phyloP scores from a whole-genome alignment of 2,329 filamentous ascomycete genomes.

The Neopestalotiopsis sp. region DNA sequence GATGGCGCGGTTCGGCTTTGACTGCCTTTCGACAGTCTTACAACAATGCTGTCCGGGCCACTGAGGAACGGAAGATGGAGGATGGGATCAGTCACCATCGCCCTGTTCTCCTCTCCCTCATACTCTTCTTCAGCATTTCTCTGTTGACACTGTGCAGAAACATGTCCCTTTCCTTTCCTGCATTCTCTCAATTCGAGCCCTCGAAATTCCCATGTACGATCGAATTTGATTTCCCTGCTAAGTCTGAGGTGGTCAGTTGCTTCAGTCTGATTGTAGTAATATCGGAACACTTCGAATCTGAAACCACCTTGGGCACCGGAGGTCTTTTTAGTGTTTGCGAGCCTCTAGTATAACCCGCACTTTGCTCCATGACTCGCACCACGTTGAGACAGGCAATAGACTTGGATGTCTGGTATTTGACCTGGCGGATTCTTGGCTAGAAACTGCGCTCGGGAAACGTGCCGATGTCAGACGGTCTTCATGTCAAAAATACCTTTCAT shows the following conservation, averaged over 20 bases:
- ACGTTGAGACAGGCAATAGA: constrained; percentile 7
- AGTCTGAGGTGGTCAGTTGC: constrained; percentile 8
- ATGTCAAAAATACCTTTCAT: too few relatives aligned
- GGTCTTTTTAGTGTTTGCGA: background rate
- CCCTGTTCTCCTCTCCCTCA: too few relatives aligned
- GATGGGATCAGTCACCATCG: too few relatives aligned
- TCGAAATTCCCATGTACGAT: background rate
- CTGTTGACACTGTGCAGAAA: too few relatives aligned
- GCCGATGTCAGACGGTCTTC: too few relatives aligned
- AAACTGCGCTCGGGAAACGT: constrained; percentile 10
- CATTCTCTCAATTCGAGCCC: too few relatives aligned
- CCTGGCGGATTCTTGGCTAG: constrained; percentile 3
- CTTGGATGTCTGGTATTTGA: background rate
- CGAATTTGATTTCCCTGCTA: constrained; percentile 1
- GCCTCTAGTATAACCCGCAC: constrained; percentile 1
- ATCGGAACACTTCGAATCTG: constrained; percentile 8
- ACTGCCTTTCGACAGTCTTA: too few relatives aligned
- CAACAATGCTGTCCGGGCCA: too few relatives aligned
- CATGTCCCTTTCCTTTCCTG: too few relatives aligned
- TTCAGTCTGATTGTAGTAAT: constrained; percentile 9
- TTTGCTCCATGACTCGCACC: constrained; percentile 12
- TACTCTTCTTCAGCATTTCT: too few relatives aligned
- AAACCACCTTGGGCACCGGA: background rate
- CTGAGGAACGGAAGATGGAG: too few relatives aligned
- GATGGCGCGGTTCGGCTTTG: too few relatives aligned